Conservation (phyloP, 2,329 filamentous ascomycete genomes). For the Sporothrix curviconia region DNA sequence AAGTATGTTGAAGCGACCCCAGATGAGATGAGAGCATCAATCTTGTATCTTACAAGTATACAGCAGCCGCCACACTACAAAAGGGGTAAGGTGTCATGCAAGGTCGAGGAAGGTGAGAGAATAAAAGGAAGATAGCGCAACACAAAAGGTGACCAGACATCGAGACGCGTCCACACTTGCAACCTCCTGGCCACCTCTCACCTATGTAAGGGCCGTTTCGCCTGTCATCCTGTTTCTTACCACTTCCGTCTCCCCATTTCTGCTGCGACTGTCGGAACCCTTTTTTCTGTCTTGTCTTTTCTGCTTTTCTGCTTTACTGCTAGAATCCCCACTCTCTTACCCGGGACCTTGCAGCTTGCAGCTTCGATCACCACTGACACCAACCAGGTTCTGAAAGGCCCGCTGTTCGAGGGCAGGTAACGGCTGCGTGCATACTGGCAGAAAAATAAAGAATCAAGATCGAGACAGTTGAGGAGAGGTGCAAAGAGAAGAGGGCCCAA, state of each 20-base stretch:
- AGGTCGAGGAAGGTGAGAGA: slow-evolving; percentile 7
- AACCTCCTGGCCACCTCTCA: neutral
- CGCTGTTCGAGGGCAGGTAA: neutral
- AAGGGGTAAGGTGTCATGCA: slow-evolving; percentile 19
- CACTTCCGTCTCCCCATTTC: neutral
- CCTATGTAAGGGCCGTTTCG: no score
- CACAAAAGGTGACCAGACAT: no score
- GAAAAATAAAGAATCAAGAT: neutral
- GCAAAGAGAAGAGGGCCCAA: neutral
- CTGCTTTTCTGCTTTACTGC: no score
- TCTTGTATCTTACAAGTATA: neutral
- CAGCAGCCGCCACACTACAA: slow-evolving; percentile 1
- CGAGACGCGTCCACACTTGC: neutral
- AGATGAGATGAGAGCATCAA: no score
- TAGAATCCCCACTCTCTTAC: slow-evolving; percentile 5
- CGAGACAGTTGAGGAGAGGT: neutral
- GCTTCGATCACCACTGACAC: slow-evolving; percentile 11
- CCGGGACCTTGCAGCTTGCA: slow-evolving; percentile 17
- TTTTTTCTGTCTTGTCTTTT: neutral
- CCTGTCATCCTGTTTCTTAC: neutral
- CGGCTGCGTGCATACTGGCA: slow-evolving; percentile 1
- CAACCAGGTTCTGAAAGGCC: slow-evolving; percentile 2
- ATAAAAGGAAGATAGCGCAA: slow-evolving; percentile 4
- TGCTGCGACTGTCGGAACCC: neutral
- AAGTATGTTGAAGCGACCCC: no score